Base-by-base conservation (phyloP, 305 asterid genomes). In the Fraxinus ornus region DNA sequence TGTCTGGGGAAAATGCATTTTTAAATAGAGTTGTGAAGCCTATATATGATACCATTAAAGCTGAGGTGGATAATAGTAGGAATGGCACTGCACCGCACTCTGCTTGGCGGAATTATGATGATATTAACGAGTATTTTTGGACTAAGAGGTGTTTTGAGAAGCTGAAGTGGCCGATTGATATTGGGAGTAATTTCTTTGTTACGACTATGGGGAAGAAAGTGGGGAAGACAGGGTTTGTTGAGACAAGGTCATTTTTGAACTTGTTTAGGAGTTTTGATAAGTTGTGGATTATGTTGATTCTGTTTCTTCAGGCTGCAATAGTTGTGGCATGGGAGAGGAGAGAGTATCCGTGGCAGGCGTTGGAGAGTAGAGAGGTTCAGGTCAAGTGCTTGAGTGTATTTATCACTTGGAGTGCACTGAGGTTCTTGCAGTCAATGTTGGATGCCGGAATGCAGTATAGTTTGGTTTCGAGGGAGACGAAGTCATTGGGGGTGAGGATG, bases 31-130 rank as follows among this genome's bases (percentile, higher is more conserved):
- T 89, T 24, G 90, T 89, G 21, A 87, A 70, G 84, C 92, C 92
- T 30, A 83, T 89, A 47, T 89, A 89, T 1, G 85, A 88, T 13
- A 84, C 89, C 0, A 87, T 89, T 68, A 75, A 62, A 72, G 88
- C 88, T 17, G 92, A 89, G 85, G 89, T 80, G 6, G 86, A 77
- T 4, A 89, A 86, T 64, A 89, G 88, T 82, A 80, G 77, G 79
- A 88, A 89, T 81, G 92, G 90, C 49, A 84, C 90, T 55, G 92
- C 92, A 22, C 90, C 90, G 19, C 90, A 89, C 78, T 86, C 89
- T 57, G 92, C 89, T 4, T 89, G 92, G 92, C 77, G 92, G 83
- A 89, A 89, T 72, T 89, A 89, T 44, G 92, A 89, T 75, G 92
- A 89, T 80, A 84, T 89, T 26, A 89, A 89, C 44, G 92, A 89